Evolutionary conservation across 768 basidiomycete species (phyloP).

Genomic region (Dioszegia aurantiaca): DNA sequence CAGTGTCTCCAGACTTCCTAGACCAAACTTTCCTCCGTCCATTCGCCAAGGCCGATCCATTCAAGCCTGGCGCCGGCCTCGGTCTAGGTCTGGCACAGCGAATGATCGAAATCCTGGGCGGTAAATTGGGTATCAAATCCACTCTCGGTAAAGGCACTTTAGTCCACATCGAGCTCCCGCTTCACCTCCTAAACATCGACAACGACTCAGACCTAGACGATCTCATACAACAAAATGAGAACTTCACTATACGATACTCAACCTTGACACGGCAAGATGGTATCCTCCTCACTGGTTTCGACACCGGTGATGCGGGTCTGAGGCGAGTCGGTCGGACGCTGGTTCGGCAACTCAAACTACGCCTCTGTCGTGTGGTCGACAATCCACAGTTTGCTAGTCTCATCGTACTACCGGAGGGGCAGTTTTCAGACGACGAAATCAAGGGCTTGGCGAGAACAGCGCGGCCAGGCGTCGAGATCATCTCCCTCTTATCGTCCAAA

Average conservation of each 20-base stretch:
- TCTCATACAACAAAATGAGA: constrained; percentile 12
- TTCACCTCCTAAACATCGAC: constrained; percentile 37
- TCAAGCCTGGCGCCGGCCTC: constrained; percentile 44
- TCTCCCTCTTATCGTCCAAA: constrained; percentile 21
- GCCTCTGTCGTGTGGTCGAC: constrained; percentile 34
- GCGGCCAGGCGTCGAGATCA: constrained; percentile 26
- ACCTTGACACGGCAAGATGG: constrained; percentile 4
- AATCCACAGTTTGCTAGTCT: constrained; percentile 32
- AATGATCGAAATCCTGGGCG: constrained; percentile 49
- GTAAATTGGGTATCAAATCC: constrained; percentile 43
- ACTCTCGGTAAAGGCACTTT: constrained; percentile 38
- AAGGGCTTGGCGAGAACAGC: constrained; percentile 21
- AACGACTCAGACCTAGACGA: constrained; percentile 37
- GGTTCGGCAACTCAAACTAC: constrained; percentile 32
- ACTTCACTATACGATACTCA: background rate
- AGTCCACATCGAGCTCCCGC: constrained; percentile 43
- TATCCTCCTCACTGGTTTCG: constrained; percentile 1
- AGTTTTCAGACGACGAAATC: constrained; percentile 11
- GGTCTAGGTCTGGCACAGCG: constrained; percentile 44
- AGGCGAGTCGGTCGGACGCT: constrained; percentile 35
- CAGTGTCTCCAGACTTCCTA: constrained; percentile 43
- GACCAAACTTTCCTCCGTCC: constrained; percentile 36
- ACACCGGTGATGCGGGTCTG: constrained; percentile 15
- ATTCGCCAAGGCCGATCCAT: constrained; percentile 43
- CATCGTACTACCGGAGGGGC: constrained; percentile 30